phyloP scores from a whole-genome alignment of 306 rosid species.

The Geum urbanum region DNA sequence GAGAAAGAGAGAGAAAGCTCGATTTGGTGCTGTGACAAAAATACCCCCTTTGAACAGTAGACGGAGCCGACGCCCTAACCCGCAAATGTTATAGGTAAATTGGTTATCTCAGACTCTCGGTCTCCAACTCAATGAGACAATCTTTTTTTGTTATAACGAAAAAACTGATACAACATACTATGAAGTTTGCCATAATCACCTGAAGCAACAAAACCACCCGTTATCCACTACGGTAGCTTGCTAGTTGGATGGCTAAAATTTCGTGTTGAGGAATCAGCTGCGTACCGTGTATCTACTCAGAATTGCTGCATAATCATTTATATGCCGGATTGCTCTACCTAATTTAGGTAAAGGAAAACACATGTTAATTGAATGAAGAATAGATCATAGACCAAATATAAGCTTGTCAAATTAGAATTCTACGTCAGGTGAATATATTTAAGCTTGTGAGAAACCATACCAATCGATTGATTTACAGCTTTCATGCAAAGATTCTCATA shows the following conservation, averaged over 20 bases:
- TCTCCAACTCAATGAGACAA: conserved; percentile 15
- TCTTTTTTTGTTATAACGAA: conserved; percentile 48
- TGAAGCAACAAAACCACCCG: conserved; percentile 59
- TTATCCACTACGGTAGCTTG: conserved; percentile 91
- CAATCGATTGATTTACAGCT: conserved; percentile 96
- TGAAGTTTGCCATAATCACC: conserved; percentile 75
- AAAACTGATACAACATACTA: conserved; percentile 73
- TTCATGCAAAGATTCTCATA: conserved; percentile 99
- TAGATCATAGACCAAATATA: no score
- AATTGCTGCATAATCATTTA: conserved; percentile 85
- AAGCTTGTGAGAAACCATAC: conserved; percentile 35
- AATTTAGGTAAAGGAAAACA: conserved; percentile 21
- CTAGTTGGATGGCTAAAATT: conserved; percentile 53
- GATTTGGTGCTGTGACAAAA: no score
- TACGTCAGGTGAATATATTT: no score
- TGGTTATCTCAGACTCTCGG: neutral
- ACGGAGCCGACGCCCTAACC: no score
- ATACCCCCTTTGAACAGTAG: no score
- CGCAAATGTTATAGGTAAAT: no score
- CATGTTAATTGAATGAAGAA: conserved; percentile 8
- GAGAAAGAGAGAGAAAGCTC: no score
- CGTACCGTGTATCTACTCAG: conserved; percentile 67
- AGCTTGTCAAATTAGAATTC: no score
- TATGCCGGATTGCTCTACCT: conserved; percentile 94
- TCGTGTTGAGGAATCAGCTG: conserved; percentile 59